Evolutionary conservation across 2,329 filamentous ascomycete genomes (phyloP), one percentile per base, ranked within the genome.

Genomic region (Xylaria polymorpha): DNA sequence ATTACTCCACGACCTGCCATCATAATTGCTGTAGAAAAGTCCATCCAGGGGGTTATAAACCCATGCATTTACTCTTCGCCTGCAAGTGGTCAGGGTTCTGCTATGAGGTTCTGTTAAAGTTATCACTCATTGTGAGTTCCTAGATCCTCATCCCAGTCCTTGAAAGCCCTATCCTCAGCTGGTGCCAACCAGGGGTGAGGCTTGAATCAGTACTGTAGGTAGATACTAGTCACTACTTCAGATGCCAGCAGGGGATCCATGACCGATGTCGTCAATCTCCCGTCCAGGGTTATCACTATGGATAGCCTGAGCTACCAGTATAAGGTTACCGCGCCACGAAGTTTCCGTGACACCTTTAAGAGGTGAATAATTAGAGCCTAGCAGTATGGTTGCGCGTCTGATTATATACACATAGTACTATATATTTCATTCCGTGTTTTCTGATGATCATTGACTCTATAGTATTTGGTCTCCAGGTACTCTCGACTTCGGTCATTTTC

Each of bases 221-320:
- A 55, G 14, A 46, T 58, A 37, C 37, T 43, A 68, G 41, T 46
- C 43, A 50, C 55, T 46, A 60, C 20, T 15, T 18, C 32, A 39
- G 20, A 59, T 37, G 37, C n/a, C 25, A 58, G 18, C 68, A 71
- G 62, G 69, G 68, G 66, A 64, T 68, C 69, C 69, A 69, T 71
- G 66, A 55, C 60, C 32, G 58, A 60, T 56, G 48, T 46, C 51
- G 58, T 66, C 61, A 70, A 64, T 53, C 58, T 43, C 46, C 25
- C 41, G 46, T 55, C 55, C 14, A 46, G 29, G 39, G 35, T 39
- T 37, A 35, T 61, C 32, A 51, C 50, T n/a, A 20, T 48, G 4
- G 3, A 29, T 2, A 3, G 37, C 51, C 32, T 37, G 50, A 20
- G 18, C 37, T 59, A 53, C 6, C 50, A 48, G n/a, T 10, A 43